Conservation (phyloP, 805 yeast genomes). For the Suhomyces kilbournensis region DNA sequence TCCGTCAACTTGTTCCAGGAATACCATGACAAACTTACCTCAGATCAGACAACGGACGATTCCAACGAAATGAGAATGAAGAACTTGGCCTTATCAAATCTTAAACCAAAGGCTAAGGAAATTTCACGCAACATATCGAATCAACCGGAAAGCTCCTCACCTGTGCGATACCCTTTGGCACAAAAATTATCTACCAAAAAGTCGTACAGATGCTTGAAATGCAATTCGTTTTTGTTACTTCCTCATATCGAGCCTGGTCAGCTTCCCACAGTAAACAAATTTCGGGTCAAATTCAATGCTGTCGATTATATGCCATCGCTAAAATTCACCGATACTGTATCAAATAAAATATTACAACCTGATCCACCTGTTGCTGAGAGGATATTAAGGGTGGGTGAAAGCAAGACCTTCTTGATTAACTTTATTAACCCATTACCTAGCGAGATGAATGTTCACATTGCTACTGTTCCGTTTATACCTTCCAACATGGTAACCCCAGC, state of each 20-base stretch:
- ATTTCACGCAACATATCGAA: not conserved
- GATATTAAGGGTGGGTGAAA: slow-evolving; percentile 10
- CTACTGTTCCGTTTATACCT: slow-evolving; percentile 22
- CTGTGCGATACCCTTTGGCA: slow-evolving; percentile 20
- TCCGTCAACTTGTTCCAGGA: not conserved
- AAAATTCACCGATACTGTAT: slow-evolving; percentile 14
- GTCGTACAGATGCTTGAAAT: slow-evolving; percentile 25
- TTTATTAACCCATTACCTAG: slow-evolving; percentile 30
- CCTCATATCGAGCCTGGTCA: slow-evolving; percentile 27
- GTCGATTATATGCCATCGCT: slow-evolving; percentile 33
- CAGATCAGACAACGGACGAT: not conserved
- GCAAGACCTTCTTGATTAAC: slow-evolving; percentile 22
- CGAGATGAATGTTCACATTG: slow-evolving; percentile 19
- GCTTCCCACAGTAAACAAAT: slow-evolving; percentile 23
- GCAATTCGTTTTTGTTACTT: slow-evolving; percentile 23
- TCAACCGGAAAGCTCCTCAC: not conserved
- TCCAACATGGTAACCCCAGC: slow-evolving; percentile 8
- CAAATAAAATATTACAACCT: slow-evolving; percentile 7
- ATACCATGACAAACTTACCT: not conserved
- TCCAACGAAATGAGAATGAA: not conserved
- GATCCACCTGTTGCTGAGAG: slow-evolving; percentile 3
- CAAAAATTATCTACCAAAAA: slow-evolving; percentile 23
- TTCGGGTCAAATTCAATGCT: slow-evolving; percentile 29
- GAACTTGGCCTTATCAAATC: slow-evolving; percentile 10
- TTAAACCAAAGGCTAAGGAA: not conserved